phyloP scores from a whole-genome alignment of 345 rosid species.

The Kernera saxatilis region DNA sequence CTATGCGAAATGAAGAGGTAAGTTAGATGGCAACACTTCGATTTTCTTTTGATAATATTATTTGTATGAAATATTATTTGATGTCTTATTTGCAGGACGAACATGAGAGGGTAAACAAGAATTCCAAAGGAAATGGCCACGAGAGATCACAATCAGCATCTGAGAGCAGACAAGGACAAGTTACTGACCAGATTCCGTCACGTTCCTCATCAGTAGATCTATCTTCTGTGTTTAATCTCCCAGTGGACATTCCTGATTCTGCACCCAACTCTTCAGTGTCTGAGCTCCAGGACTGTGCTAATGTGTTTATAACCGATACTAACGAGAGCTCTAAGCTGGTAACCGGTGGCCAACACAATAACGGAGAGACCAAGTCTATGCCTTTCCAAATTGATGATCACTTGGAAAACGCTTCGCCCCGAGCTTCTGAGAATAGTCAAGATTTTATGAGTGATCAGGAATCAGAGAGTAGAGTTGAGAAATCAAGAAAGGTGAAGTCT shows the following conservation, averaged over 20 bases:
- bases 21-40: not conserved
- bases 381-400: constrained; percentile 19
- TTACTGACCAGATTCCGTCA: not conserved
- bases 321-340: not conserved
- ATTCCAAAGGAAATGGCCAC: constrained; percentile 30
- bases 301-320: constrained; percentile 1
- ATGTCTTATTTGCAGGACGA: constrained; percentile 51
- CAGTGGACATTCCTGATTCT: constrained; percentile 15
- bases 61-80: too few species aligned
- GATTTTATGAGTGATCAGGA: constrained; percentile 23
- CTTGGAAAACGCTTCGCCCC: constrained; percentile 17
- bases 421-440: constrained; percentile 21
- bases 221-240: constrained; percentile 30
- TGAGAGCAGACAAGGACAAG: constrained; percentile 4
- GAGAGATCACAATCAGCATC: constrained; percentile 31
- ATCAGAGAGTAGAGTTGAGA: constrained; percentile 33
- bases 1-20: constrained; percentile 46
- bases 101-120: constrained; percentile 22
- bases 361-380: constrained; percentile 1
- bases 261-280: constrained; percentile 8
- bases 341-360: not conserved
- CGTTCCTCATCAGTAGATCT: constrained; percentile 27
- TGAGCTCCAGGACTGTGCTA: constrained; percentile 8
- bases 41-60: not conserved
- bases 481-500: constrained; percentile 64